These are phyloP conservation scores for Pistacia vera DNA, from an alignment of 345 rosid species.

Conservation along the genomic window DNA sequence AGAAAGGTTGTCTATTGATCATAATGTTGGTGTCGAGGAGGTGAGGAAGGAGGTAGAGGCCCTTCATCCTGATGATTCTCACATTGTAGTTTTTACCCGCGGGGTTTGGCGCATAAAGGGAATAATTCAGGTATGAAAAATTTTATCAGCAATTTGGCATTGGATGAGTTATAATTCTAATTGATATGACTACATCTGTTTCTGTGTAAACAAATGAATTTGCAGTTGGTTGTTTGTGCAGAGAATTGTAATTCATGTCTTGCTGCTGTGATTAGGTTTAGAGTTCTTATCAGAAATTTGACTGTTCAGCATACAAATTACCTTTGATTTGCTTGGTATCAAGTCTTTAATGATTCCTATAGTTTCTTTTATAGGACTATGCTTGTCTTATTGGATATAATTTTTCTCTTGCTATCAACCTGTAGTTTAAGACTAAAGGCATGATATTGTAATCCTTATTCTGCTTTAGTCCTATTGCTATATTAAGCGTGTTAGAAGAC, in stretches of 20 bases:
- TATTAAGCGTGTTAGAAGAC: too few species aligned
- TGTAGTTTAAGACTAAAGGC: too few species aligned
- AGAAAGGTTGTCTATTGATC: conserved; percentile 62
- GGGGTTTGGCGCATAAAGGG: conserved; percentile 82
- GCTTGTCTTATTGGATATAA: too few species aligned
- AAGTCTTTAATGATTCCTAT: too few species aligned
- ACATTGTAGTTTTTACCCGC: conserved; percentile 47
- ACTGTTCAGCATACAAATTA: neutral
- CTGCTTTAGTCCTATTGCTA: too few species aligned
- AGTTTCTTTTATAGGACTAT: too few species aligned
- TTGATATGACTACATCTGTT: neutral
- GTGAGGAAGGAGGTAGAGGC: conserved; percentile 76
- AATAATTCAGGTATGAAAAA: conserved; percentile 59
- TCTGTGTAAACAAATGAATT: neutral
- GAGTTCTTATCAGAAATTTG: conserved; percentile 2
- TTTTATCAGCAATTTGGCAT: neutral
- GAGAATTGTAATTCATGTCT: neutral
- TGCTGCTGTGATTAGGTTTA: neutral
- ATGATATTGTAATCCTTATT: neutral
- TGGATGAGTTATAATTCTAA: neutral
- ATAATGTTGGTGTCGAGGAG: conserved; percentile 62
- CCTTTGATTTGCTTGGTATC: neutral
- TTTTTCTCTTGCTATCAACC: too few species aligned
- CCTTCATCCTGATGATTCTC: conserved; percentile 72
- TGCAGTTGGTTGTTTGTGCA: neutral